Base-by-base conservation (phyloP, 2,329 filamentous ascomycete species). In the Atkinsonella hypoxylon region DNA sequence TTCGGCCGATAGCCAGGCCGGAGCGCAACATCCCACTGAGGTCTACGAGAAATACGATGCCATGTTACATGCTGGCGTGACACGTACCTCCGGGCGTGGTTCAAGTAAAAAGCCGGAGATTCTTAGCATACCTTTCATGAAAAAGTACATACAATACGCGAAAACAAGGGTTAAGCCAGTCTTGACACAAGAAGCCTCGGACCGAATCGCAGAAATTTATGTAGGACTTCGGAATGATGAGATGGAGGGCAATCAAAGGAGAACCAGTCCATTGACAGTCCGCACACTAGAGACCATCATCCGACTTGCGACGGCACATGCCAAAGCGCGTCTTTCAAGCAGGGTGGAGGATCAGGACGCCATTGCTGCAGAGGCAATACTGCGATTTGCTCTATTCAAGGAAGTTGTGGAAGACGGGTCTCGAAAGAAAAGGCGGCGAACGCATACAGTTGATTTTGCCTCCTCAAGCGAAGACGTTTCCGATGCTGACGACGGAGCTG, bases 121-220 rank as follows among this genome's bases (percentile, higher is more conserved):
- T 13, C 74, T 98, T 49, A 95, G 87, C 70, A 96, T 98, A 54
- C 87, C 90, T 0, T 98, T 98, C 70, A 89, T 98, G 75, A 98
- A 98, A 73, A 98, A 98, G 70, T 98, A 96, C 67, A 94, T 98
- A 44, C 93, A 98, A 64, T 98, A 98, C 67, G 89, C 93, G 56
- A 98, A 98, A 73, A 86, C 81, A 36, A 77, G 93, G 63, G 79
- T 95, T 62, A 94, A 89, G 77, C 93, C 93, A 0, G 74, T 95
- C 40, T 73, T 98, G 54, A 95, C 90, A 0, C 89, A 93, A 63
- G 89, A 89, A 43, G 91, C 93, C 6, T 88, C 89, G 11, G 89
- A 96, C 59, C 87, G 94, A 56, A 95, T 98, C 61, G 83, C 90
- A 38, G 80, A 88, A 32, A 87, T 90, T 15, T 98, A 97, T 65